A percentile compares a stretch with the other conserved stretches of the same genome.
Conservation (phyloP, 495 filamentous ascomycete genomes). For the Neurospora sublineolata region DNA sequence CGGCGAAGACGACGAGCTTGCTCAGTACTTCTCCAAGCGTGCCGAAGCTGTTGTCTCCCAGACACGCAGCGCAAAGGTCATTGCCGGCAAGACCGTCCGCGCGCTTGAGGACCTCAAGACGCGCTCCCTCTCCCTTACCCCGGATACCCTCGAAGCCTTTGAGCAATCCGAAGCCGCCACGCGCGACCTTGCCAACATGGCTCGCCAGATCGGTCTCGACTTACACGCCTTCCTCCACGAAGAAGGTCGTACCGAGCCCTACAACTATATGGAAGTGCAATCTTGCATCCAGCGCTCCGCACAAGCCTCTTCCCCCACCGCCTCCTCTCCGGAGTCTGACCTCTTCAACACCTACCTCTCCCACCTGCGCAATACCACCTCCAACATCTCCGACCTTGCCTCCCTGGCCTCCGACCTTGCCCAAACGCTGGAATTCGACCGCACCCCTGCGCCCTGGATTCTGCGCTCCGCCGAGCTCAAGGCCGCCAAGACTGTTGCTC, state of each 20-base stretch:
- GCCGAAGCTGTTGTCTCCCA: constrained; percentile 61
- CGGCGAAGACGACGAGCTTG: constrained; percentile 49
- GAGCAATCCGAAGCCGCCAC: constrained; percentile 51
- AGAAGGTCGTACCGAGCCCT: constrained; percentile 59
- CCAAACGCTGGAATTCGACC: constrained; percentile 77
- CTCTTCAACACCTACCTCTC: constrained; percentile 57
- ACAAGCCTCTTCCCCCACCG: constrained; percentile 8
- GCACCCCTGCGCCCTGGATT: constrained; percentile 63
- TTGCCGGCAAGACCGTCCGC: constrained; percentile 66
- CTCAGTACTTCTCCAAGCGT: constrained; percentile 55
- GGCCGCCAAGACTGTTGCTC: constrained; percentile 60
- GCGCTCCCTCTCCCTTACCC: constrained; percentile 62
- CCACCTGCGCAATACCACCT: constrained; percentile 53
- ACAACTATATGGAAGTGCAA: constrained; percentile 54
- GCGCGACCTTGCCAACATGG: constrained; percentile 54
- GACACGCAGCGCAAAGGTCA: constrained; percentile 73
- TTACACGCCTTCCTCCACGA: constrained; percentile 55
- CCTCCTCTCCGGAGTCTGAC: constrained; percentile 40
- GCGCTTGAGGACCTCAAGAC: constrained; percentile 68
- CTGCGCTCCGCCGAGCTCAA: constrained; percentile 68
- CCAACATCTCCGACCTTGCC: constrained; percentile 59
- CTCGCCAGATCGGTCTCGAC: constrained; percentile 54
- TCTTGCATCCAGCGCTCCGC: constrained; percentile 48
- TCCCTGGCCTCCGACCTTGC: constrained; percentile 61
- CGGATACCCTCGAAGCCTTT: constrained; percentile 39